Evolutionary conservation across 768 basidiomycete species (phyloP), one percentile per base, ranked within the genome.

Genomic region (Boletus coccyginus): DNA sequence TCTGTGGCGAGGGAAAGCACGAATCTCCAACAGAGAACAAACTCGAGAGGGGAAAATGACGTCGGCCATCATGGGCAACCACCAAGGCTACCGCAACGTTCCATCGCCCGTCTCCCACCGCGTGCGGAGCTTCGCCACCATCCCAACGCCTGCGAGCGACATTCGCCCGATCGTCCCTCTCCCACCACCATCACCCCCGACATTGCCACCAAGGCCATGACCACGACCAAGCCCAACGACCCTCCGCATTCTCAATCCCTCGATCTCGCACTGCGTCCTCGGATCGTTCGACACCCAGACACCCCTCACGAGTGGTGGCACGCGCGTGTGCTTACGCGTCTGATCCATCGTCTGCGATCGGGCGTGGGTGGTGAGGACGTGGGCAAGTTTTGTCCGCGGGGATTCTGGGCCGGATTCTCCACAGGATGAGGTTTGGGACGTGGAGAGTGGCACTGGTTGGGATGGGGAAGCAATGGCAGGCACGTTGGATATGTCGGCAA

Each of bases 311-410:
- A 53, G 46, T 5, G 49, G 45, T 13, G 54, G 43, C 6, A 50
- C 49, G 2, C 16, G 31, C 24, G 7, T 12, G 9, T 12, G 44
- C n/a, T 3, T 16, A 16, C 39, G 16, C 27, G 2, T 6, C 24
- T 33, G 47, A 24, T 10, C 5, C 12, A 29, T 35, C 24, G 40
- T 32, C 13, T 27, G 46, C 17, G 31, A 38, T 0, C 13, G 24
- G 13, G 29, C 12, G n/a, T 54, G 46, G 4, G 53, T 21, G 5
- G 46, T 52, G n/a, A 67, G 51, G 2, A 66, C 65, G 12, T 32
- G 53, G 5, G 65, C 65, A 14, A 66, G 65, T 46, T 56, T 66
- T 5, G 66, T 65, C 6, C 65, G 57, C 6, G 65, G 66, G 1
- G 62, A 66, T 9, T 64, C 58, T 3, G 41, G 13, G 1, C 17